Conservation (phyloP, 2,329 filamentous ascomycete genomes). For the Simplicillium aogashimaense region DNA sequence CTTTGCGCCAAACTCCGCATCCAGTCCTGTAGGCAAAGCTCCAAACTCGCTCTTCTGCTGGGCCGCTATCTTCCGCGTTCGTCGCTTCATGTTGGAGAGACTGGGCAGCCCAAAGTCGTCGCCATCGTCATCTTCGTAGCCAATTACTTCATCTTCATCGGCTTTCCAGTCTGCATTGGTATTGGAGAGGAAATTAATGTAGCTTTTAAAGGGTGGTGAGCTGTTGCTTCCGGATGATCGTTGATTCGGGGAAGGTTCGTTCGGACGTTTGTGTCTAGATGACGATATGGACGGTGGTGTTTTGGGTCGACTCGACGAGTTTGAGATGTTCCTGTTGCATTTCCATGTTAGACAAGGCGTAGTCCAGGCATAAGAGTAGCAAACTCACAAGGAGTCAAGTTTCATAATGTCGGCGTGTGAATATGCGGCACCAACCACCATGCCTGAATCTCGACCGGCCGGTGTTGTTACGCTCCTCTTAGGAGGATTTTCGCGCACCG, state of each 20-base stretch:
- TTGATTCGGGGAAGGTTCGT: slow-evolving; percentile 46
- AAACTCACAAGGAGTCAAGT: slow-evolving; percentile 64
- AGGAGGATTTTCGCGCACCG: slow-evolving; percentile 40
- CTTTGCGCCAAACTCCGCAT: slow-evolving; percentile 25
- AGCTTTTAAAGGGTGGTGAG: slow-evolving; percentile 62
- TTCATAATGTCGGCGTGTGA: slow-evolving; percentile 94
- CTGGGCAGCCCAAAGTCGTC: slow-evolving; percentile 95
- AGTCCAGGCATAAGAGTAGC: background rate
- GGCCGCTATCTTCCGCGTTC: slow-evolving; percentile 43
- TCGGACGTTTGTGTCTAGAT: slow-evolving; percentile 33
- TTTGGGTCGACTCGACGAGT: slow-evolving; percentile 55
- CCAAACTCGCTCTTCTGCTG: slow-evolving; percentile 22
- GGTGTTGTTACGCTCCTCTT: slow-evolving; percentile 35
- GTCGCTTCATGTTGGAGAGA: slow-evolving; percentile 80
- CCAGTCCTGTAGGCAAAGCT: slow-evolving; percentile 25
- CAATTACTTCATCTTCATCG: slow-evolving; percentile 67
- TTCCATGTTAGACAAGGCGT: background rate
- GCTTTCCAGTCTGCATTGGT: slow-evolving; percentile 76
- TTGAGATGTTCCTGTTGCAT: slow-evolving; percentile 21
- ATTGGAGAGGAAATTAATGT: slow-evolving; percentile 71
- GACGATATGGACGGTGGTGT: slow-evolving; percentile 61
- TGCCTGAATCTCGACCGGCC: slow-evolving; percentile 46
- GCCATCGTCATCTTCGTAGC: slow-evolving; percentile 77
- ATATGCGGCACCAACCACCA: slow-evolving; percentile 89
- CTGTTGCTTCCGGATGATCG: slow-evolving; percentile 40